Percentiles rank a stretch among this genome's conserved stretches.
Evolutionary conservation across 208 protist species (phyloP).

Genomic region (Trypanosoma rangeli): DNA sequence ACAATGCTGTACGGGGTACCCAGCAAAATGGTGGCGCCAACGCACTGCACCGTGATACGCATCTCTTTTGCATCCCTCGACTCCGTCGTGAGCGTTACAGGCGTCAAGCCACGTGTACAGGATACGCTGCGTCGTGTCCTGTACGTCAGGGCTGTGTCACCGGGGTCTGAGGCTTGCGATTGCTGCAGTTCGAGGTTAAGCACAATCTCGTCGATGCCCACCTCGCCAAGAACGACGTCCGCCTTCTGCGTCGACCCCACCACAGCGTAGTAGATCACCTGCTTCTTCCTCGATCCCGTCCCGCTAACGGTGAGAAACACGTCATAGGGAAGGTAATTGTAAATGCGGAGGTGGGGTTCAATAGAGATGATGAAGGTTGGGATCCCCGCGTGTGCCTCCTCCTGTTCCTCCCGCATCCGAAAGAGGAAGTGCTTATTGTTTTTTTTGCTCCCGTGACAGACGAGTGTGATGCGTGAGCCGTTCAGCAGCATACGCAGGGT

Average conservation of each 20-base stretch:
- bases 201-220: slow-evolving; percentile 30
- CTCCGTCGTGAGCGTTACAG: slow-evolving; percentile 1
- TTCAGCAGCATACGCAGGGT: slow-evolving; percentile 49
- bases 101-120: neutral
- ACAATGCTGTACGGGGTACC: slow-evolving; percentile 66
- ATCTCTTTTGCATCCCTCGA: slow-evolving; percentile 34
- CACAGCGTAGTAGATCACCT: slow-evolving; percentile 15
- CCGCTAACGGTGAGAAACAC: slow-evolving; percentile 42
- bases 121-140: neutral
- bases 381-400: slow-evolving; percentile 63
- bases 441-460: slow-evolving; percentile 21
- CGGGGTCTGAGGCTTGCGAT: neutral
- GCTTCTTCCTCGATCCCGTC: slow-evolving; percentile 8
- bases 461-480: slow-evolving; percentile 33
- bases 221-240: slow-evolving; percentile 40
- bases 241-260: slow-evolving; percentile 41
- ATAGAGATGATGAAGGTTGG: slow-evolving; percentile 66
- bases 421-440: slow-evolving; percentile 27
- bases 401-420: slow-evolving; percentile 38
- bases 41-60: slow-evolving; percentile 36
- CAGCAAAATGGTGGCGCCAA: slow-evolving; percentile 42
- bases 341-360: slow-evolving; percentile 58
- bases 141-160: neutral
- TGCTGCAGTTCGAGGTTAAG: slow-evolving; percentile 50
- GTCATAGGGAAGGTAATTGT: slow-evolving; percentile 74